A percentile compares a stretch with the other conserved stretches of the same genome.
Conservation (phyloP, 73 alveolate species). For the Diophrys sp. region DNA sequence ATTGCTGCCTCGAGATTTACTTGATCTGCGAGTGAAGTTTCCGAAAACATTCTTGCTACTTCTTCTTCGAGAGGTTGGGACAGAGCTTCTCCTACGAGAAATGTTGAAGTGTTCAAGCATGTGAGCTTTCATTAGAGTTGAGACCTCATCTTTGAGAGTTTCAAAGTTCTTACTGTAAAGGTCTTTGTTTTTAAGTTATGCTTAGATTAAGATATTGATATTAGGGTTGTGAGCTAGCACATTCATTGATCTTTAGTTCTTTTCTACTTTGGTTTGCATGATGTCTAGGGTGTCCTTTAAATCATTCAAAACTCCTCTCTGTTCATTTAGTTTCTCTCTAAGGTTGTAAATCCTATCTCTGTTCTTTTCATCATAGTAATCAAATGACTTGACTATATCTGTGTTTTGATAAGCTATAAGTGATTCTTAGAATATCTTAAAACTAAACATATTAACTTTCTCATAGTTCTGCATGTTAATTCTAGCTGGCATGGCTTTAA, state of each 20-base stretch:
- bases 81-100: no score
- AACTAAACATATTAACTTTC: slow-evolving; percentile 27
- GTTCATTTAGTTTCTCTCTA: background rate
- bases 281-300: background rate
- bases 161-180: no score
- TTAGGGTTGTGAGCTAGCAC: no score
- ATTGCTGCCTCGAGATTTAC: no score
- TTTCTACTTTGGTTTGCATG: background rate
- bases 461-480: slow-evolving; percentile 14
- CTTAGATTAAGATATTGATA: no score
- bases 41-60: no score
- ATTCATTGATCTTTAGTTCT: background rate
- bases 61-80: no score
- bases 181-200: no score
- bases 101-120: no score
- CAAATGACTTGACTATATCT: slow-evolving; percentile 55
- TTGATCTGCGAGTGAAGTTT: no score
- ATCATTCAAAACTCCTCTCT: background rate
- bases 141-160: no score
- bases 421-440: slow-evolving; percentile 35
- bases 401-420: slow-evolving; percentile 42
- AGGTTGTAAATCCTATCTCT: slow-evolving; percentile 37
- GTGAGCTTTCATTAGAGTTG: no score
- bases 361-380: slow-evolving; percentile 52
- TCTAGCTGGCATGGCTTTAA: slow-evolving; percentile 42